Evolutionary conservation across 2,329 filamentous ascomycete species (phyloP), one percentile per base, ranked within the genome.

Genomic region (Pochonia chlamydosporia): DNA sequence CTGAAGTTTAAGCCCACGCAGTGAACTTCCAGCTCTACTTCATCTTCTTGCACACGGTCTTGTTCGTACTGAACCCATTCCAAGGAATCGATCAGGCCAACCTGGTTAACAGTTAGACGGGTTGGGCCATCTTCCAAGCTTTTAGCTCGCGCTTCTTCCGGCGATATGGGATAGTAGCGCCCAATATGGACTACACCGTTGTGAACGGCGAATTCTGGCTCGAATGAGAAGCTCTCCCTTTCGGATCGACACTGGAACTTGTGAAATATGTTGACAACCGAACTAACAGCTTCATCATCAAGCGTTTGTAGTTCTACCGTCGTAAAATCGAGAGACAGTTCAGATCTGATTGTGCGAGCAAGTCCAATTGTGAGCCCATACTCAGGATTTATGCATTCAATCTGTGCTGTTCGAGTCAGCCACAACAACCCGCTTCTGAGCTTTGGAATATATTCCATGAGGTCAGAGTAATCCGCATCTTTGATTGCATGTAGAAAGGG

Each of bases 391-490:
- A 26, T 20, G 30, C 41, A 47, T 8, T 25, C 43, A 6, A 50
- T 40, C 8, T 54, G 52, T 2, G 42, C 30, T 4, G 48, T 14
- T 2, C 41, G 33, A 4, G 49, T 54, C 11, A 50, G 25, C 52
- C 52, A 54, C 5, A 54, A 23, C 5, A 50, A 4, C 3, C 51
- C 41, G 7, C 13, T 20, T 33, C 37, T 44, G 28, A 26, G 10
- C 7, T 47, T 1, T 50, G 37, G 5, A 54, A 63, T 30, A 59
- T 47, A 8, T 36, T 31, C 16, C 53, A 49, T 50, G n/a, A 61
- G 54, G 3, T 20, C 30, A 0, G 41, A 25, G 16, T 53, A 56
- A 3, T 40, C 31, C n/a, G n/a, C n/a, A n/a, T n/a, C n/a, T n/a
- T 4, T 48, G 6, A 20, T 43, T 11, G 10, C 43, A 36, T 3